A percentile compares a stretch with the other conserved stretches of the same genome.
Evolutionary conservation across 2,329 filamentous ascomycete genomes (phyloP).

Genomic region (Diaporthe ampelina): DNA sequence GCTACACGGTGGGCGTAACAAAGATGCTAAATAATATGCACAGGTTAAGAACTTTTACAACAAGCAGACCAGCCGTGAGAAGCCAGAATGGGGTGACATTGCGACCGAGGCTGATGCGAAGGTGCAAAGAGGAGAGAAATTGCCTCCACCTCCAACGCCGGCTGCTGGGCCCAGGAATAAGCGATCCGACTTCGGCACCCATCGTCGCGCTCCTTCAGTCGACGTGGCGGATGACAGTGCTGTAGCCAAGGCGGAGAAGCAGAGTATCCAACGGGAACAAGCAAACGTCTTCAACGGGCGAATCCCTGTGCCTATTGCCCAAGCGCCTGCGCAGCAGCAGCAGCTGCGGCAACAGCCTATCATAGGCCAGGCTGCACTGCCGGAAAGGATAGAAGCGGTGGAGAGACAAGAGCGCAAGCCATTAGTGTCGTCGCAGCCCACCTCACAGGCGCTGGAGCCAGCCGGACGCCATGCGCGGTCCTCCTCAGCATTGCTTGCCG

Average conservation of each 20-base stretch:
- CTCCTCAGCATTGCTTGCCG: constrained; percentile 35
- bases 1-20: background rate
- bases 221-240: constrained; percentile 62
- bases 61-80: constrained; percentile 68
- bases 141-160: constrained; percentile 72
- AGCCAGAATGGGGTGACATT: constrained; percentile 71
- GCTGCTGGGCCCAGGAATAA: constrained; percentile 65
- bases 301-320: constrained; percentile 51
- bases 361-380: constrained; percentile 42
- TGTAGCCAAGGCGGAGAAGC: constrained; percentile 61
- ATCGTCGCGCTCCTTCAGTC: constrained; percentile 57
- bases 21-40: constrained; percentile 45
- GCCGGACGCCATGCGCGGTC: constrained; percentile 37
- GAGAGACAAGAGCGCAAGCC: constrained; percentile 39
- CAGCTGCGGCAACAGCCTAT: constrained; percentile 47
- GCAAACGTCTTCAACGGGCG: constrained; percentile 46
- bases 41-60: constrained; percentile 80
- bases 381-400: constrained; percentile 35
- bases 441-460: constrained; percentile 35
- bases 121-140: constrained; percentile 67
- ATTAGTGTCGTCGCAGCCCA: constrained; percentile 37
- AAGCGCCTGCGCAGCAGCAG: constrained; percentile 48
- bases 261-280: constrained; percentile 46
- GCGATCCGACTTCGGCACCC: constrained; percentile 63
- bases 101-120: constrained; percentile 73